Percentiles rank a stretch among this genome's conserved stretches.
phyloP scores from a whole-genome alignment of 169 alveolate genomes.

The Cyclospora cayetanensis region DNA sequence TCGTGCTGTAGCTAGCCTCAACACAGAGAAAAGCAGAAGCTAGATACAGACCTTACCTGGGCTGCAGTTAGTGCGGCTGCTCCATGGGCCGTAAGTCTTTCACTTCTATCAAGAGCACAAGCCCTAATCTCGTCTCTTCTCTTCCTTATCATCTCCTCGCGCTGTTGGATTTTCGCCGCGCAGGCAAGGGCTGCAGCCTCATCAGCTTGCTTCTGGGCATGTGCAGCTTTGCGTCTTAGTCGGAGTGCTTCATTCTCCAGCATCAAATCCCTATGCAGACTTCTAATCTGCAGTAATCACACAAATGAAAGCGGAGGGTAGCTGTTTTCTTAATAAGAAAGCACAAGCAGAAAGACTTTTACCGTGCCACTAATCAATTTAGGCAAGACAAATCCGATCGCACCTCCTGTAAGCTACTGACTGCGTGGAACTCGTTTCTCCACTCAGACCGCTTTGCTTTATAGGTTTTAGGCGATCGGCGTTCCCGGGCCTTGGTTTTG shows the following conservation, averaged over 20 bases:
- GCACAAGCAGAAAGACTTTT: too few species aligned
- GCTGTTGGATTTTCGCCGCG: constrained; percentile 21
- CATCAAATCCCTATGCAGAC: constrained; percentile 23
- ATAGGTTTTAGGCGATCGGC: too few species aligned
- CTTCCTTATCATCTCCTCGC: constrained; percentile 29
- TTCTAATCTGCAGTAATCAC: constrained; percentile 10
- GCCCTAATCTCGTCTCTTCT: constrained; percentile 42
- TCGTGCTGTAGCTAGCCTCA: not conserved
- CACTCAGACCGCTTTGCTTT: too few species aligned
- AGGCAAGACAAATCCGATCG: too few species aligned
- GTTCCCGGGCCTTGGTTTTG: not conserved
- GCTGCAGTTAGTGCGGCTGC: constrained; percentile 40
- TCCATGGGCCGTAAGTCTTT: constrained; percentile 47
- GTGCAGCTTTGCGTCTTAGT: constrained; percentile 6
- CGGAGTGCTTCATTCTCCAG: constrained; percentile 25
- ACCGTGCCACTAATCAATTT: too few species aligned
- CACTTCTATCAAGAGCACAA: constrained; percentile 34
- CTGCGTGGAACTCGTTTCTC: too few species aligned
- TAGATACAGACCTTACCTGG: constrained; percentile 1
- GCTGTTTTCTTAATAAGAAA: too few species aligned
- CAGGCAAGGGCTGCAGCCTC: constrained; percentile 36
- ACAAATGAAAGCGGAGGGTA: too few species aligned
- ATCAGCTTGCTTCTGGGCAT: constrained; percentile 27
- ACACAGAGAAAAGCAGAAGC: not conserved
- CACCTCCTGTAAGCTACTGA: too few species aligned